These are phyloP conservation scores for Naematelia encephala DNA, from an alignment of 768 basidiomycete genomes.

Conservation along the genomic window DNA sequence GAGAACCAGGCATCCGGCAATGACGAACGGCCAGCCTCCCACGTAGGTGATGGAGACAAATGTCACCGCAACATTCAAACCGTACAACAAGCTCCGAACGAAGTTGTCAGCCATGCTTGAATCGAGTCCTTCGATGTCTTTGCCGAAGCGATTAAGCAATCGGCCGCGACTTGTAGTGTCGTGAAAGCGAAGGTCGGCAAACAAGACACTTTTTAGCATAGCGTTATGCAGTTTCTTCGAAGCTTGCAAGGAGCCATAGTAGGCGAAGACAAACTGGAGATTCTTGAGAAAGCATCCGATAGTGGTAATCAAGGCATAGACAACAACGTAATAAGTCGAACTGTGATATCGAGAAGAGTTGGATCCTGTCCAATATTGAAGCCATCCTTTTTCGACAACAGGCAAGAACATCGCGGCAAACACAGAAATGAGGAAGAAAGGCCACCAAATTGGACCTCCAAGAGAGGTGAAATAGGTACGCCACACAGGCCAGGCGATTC, in stretches of 20 bases:
- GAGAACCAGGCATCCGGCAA: conserved; percentile 54
- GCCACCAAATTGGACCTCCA: conserved; percentile 53
- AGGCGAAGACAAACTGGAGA: conserved; percentile 58
- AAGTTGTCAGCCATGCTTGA: conserved; percentile 76
- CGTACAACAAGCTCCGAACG: conserved; percentile 64
- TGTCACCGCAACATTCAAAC: conserved; percentile 67
- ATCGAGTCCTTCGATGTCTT: conserved; percentile 85
- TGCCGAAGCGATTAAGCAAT: conserved; percentile 53
- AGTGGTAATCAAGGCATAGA: conserved; percentile 74
- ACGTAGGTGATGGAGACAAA: conserved; percentile 71
- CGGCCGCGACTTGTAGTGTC: conserved; percentile 86
- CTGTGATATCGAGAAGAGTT: conserved; percentile 50
- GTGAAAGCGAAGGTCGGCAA: conserved; percentile 87
- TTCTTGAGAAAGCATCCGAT: conserved; percentile 57
- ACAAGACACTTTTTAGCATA: conserved; percentile 74
- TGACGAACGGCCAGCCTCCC: conserved; percentile 71
- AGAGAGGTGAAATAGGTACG: conserved; percentile 55
- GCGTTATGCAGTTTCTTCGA: conserved; percentile 70
- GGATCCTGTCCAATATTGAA: conserved; percentile 58
- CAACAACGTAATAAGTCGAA: conserved; percentile 62
- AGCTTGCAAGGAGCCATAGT: conserved; percentile 76
- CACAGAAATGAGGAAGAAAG: conserved; percentile 58
- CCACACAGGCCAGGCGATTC: conserved; percentile 68
- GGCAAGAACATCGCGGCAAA: conserved; percentile 63
- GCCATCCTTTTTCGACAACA: conserved; percentile 68